Evolutionary conservation across 768 basidiomycete genomes (phyloP).

Genomic region (Multifurca ochricompacta): DNA sequence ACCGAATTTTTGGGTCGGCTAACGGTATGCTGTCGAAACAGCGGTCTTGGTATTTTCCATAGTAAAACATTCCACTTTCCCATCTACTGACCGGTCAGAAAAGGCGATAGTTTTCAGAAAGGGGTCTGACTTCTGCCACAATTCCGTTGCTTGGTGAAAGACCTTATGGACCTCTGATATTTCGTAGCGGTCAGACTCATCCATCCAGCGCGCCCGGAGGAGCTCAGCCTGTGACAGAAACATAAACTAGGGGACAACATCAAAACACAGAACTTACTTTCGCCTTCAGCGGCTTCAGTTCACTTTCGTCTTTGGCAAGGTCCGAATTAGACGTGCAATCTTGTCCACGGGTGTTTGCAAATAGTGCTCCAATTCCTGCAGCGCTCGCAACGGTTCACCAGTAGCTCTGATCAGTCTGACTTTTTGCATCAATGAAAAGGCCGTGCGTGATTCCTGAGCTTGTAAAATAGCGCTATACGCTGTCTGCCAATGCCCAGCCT

Average conservation of each 20-base stretch:
- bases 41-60: conserved; percentile 84
- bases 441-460: conserved; percentile 62
- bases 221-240: conserved; percentile 50
- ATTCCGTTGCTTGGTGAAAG: conserved; percentile 43
- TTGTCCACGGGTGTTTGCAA: conserved; percentile 35
- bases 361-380: conserved; percentile 78
- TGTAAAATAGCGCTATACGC: conserved; percentile 95
- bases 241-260: neutral
- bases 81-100: conserved; percentile 36
- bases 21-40: conserved; percentile 49
- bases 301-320: conserved; percentile 47
- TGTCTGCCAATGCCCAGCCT: conserved; percentile 92
- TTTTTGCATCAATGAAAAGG: conserved; percentile 82
- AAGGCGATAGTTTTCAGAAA: neutral
- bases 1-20: conserved; percentile 42
- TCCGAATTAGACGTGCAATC: conserved; percentile 29
- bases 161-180: conserved; percentile 50
- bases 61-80: conserved; percentile 82
- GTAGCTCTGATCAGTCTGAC: conserved; percentile 76
- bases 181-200: conserved; percentile 79
- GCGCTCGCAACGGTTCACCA: conserved; percentile 75
- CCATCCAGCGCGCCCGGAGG: conserved; percentile 87
- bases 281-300: conserved; percentile 49
- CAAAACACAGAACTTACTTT: conserved; percentile 43
- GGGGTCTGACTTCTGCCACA: conserved; percentile 41